phyloP scores from a whole-genome alignment of 345 rosid genomes.

The Acer campestre region DNA sequence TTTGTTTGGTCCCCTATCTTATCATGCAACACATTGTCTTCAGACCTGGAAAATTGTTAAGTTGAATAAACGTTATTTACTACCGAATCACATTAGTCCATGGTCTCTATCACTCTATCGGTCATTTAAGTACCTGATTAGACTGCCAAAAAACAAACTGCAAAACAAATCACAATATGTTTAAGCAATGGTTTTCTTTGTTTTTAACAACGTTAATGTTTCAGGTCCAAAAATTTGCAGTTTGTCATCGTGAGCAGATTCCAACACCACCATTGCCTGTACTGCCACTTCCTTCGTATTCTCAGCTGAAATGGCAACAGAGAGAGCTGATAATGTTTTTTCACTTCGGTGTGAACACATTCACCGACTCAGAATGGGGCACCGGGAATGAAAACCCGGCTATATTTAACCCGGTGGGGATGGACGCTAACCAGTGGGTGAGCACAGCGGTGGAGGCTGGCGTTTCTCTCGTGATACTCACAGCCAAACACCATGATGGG shows the following conservation, averaged over 20 bases:
- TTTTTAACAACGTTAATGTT: slow-evolving; percentile 8
- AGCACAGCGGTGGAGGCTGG: slow-evolving; percentile 54
- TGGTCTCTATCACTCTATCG: too few relatives aligned
- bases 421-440: slow-evolving; percentile 61
- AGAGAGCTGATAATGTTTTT: slow-evolving; percentile 76
- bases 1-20: slow-evolving; percentile 16
- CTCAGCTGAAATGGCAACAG: slow-evolving; percentile 78
- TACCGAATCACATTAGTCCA: too few relatives aligned
- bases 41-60: too few relatives aligned
- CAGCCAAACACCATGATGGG: slow-evolving; percentile 85
- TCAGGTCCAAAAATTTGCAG: background rate
- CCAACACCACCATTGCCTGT: slow-evolving; percentile 68
- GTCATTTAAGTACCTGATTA: background rate
- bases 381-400: slow-evolving; percentile 65
- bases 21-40: background rate
- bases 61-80: too few relatives aligned
- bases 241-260: slow-evolving; percentile 28
- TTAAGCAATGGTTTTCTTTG: slow-evolving; percentile 8
- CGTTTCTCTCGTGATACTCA: slow-evolving; percentile 55
- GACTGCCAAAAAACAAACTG: background rate
- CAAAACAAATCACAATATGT: slow-evolving; percentile 14
- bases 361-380: slow-evolving; percentile 77
- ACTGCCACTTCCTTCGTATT: slow-evolving; percentile 60
- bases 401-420: slow-evolving; percentile 51
- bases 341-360: slow-evolving; percentile 82